Evolutionary conservation across 2,329 filamentous ascomycete species (phyloP).

Genomic region (Talaromyces marneffei): DNA sequence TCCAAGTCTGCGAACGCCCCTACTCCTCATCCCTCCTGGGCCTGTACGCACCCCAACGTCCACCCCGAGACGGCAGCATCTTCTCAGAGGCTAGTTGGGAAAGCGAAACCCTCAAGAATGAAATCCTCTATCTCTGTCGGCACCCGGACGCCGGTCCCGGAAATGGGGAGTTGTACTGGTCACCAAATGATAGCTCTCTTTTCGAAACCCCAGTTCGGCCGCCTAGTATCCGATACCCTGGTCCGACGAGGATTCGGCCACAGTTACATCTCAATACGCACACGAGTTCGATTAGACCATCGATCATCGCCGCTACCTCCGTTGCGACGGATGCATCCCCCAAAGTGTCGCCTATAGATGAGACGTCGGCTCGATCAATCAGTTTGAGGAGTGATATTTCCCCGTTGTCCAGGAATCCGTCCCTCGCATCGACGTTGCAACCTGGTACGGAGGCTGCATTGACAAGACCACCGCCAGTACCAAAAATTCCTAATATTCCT

Average conservation of each 20-base stretch:
- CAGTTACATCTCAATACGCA: constrained; percentile 28
- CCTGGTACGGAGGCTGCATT: constrained; percentile 11
- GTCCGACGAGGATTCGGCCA: constrained; percentile 25
- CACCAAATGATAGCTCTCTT: constrained; percentile 17
- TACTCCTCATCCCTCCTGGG: constrained; percentile 36
- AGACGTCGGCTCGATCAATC: constrained; percentile 2
- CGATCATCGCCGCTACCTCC: constrained; percentile 21
- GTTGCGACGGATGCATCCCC: constrained; percentile 1
- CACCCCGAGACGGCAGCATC: constrained; percentile 25
- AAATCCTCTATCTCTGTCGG: constrained; percentile 34
- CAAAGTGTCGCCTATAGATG: constrained; percentile 8
- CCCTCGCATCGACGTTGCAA: constrained; percentile 22
- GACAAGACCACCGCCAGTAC: constrained; percentile 12
- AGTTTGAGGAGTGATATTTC: constrained; percentile 20
- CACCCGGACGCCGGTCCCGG: constrained; percentile 29
- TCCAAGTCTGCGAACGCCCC: constrained; percentile 33
- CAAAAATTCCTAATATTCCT: constrained; percentile 21
- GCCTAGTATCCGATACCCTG: constrained; percentile 29
- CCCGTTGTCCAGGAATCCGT: constrained; percentile 27
- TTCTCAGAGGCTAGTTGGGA: constrained; percentile 30
- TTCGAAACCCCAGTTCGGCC: constrained; percentile 25
- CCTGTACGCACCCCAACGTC: constrained; percentile 24
- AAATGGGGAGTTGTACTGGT: constrained; percentile 21
- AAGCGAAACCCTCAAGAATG: constrained; percentile 34
- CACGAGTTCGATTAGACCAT: constrained; percentile 23